Conservation (phyloP, 306 rosid genomes). For the Sophora flavescens region DNA sequence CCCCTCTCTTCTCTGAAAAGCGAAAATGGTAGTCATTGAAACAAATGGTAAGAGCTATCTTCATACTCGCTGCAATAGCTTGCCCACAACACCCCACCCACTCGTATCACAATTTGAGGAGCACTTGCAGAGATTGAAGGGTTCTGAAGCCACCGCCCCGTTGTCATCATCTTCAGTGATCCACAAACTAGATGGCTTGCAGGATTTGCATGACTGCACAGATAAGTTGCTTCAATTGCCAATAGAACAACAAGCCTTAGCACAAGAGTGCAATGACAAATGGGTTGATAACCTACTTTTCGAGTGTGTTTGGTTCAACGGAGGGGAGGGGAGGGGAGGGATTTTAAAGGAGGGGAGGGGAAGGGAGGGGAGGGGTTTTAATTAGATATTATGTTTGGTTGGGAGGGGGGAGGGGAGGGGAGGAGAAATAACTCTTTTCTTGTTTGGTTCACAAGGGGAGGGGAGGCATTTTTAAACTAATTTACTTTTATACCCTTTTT, state of each 20-base stretch:
- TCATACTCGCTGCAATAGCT: conserved; percentile 50
- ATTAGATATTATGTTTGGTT: too few species aligned
- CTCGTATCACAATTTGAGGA: conserved; percentile 45
- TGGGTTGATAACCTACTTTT: conserved; percentile 35
- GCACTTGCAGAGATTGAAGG: conserved; percentile 44
- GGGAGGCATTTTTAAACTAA: too few species aligned
- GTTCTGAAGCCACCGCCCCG: conserved; percentile 45
- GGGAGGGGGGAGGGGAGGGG: too few species aligned
- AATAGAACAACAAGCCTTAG: conserved; percentile 34
- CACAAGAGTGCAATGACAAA: conserved; percentile 39
- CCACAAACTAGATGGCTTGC: conserved; percentile 42
- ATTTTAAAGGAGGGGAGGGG: too few species aligned
- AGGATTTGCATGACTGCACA: conserved; percentile 47
- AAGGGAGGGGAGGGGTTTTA: too few species aligned
- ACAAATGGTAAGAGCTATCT: conserved; percentile 31
- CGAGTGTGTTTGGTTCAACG: too few species aligned
- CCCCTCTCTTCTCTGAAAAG: neutral
- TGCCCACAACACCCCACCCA: conserved; percentile 47
- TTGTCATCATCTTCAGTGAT: conserved; percentile 40
- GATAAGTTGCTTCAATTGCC: conserved; percentile 51
- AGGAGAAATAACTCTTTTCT: too few species aligned
- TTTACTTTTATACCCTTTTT: too few species aligned
- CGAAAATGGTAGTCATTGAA: conserved; percentile 48
- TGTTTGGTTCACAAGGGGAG: too few species aligned
- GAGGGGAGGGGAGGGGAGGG: too few species aligned